phyloP scores from a whole-genome alignment of 306 rosid species.

The Ormosia emarginata region DNA sequence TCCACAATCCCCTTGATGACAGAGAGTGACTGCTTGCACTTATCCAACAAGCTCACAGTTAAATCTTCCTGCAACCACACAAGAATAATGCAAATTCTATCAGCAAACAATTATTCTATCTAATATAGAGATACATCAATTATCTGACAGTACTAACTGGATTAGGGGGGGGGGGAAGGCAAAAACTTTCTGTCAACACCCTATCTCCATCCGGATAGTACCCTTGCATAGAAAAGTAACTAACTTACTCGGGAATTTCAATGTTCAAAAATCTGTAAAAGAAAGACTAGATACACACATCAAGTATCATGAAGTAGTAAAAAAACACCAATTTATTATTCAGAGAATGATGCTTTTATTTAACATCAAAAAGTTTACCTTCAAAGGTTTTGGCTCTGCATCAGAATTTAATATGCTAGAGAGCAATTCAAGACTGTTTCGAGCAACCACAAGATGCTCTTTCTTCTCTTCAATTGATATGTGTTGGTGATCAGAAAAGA shows the following conservation, averaged over 20 bases:
- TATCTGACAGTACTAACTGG: background rate
- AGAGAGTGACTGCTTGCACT: conserved; percentile 67
- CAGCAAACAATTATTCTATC: background rate
- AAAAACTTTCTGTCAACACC: background rate
- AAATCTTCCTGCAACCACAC: conserved; percentile 61
- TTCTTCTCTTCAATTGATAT: conserved; percentile 60
- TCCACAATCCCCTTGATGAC: conserved; percentile 62
- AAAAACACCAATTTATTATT: background rate
- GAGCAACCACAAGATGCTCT: conserved; percentile 63
- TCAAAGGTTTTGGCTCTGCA: conserved; percentile 61
- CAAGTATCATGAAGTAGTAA: background rate
- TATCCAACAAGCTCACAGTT: conserved; percentile 64
- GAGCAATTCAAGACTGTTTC: conserved; percentile 75
- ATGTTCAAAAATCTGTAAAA: background rate
- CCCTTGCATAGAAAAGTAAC: background rate
- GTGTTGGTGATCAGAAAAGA: conserved; percentile 34
- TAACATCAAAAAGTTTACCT: conserved; percentile 42
- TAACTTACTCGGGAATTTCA: background rate
- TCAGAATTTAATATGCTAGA: conserved; percentile 64
- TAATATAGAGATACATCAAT: background rate
- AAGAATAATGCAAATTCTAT: conserved; percentile 17
- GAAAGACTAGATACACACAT: background rate
- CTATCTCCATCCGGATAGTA: background rate
- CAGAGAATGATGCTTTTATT: background rate
- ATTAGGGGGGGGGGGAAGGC: background rate